phyloP scores from a whole-genome alignment of 805 yeast species.

The Metschnikowia anglica region DNA sequence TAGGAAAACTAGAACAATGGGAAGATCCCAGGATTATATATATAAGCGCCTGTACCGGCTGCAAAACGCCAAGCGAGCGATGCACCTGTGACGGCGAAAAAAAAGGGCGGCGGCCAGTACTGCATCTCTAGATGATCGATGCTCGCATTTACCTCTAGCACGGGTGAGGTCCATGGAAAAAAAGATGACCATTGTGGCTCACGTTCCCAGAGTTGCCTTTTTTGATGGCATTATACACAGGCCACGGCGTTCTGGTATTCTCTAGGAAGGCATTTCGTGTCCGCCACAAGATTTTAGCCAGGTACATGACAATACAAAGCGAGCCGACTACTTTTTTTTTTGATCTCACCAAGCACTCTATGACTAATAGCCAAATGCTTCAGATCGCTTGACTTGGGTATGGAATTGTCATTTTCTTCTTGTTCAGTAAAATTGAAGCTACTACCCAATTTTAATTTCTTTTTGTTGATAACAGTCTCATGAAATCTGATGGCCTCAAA shows the following conservation, averaged over 20 bases:
- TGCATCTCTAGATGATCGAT: slow-evolving; percentile 2
- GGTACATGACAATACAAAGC: slow-evolving; percentile 5
- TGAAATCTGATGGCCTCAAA: neutral
- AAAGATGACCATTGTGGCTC: slow-evolving; percentile 8
- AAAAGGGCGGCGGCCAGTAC: slow-evolving; percentile 3
- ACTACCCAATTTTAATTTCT: too few species aligned
- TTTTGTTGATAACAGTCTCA: neutral
- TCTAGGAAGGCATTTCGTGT: slow-evolving; percentile 6
- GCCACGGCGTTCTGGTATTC: slow-evolving; percentile 12
- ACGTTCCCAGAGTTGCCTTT: slow-evolving; percentile 3
- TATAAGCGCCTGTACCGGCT: slow-evolving; percentile 6
- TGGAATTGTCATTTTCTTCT: too few species aligned
- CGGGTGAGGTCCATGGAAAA: neutral
- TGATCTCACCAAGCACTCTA: too few species aligned
- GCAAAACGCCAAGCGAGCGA: slow-evolving; percentile 10
- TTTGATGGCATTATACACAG: neutral
- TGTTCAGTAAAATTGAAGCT: too few species aligned
- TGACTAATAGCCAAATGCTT: too few species aligned
- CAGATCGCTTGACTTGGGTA: too few species aligned
- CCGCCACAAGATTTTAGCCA: neutral
- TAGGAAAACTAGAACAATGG: neutral
- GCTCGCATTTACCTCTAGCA: neutral
- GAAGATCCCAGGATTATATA: slow-evolving; percentile 5
- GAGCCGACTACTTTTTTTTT: neutral
- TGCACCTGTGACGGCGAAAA: neutral